Conservation (phyloP, 495 filamentous ascomycete genomes). For the Achaetomiella virescens region DNA sequence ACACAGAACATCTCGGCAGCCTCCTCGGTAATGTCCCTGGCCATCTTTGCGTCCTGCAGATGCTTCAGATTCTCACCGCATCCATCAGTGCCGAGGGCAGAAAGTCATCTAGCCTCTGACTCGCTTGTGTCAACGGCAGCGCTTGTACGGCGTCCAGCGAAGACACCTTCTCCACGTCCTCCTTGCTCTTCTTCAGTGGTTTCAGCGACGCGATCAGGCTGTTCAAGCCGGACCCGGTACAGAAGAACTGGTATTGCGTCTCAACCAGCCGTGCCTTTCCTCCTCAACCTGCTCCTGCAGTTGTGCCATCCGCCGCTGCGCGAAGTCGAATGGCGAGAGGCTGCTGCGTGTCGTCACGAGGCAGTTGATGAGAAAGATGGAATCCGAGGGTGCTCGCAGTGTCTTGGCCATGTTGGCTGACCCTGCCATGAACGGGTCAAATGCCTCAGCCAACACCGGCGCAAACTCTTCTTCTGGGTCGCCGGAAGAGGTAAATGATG, state of each 20-base stretch:
- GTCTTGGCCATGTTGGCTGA: conserved; percentile 63
- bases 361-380: conserved; percentile 82
- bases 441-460: conserved; percentile 69
- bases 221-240: conserved; percentile 65
- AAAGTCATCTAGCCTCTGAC: conserved; percentile 82
- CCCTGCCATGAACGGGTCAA: conserved; percentile 77
- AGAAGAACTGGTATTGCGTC: conserved; percentile 61
- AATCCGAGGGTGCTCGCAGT: conserved; percentile 49
- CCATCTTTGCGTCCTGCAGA: conserved; percentile 62
- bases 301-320: conserved; percentile 34
- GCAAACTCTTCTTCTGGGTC: conserved; percentile 63
- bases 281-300: conserved; percentile 43
- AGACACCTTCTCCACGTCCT: conserved; percentile 31
- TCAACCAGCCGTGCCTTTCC: conserved; percentile 45
- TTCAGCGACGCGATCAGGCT: conserved; percentile 58
- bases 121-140: conserved; percentile 53
- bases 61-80: conserved; percentile 69
- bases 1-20: conserved; percentile 82
- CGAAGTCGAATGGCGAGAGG: conserved; percentile 53
- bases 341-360: conserved; percentile 51
- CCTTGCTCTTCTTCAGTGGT: conserved; percentile 29
- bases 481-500: conserved; percentile 56
- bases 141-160: conserved; percentile 54
- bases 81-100: conserved; percentile 90
- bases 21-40: conserved; percentile 70